These are phyloP conservation scores for Eragrostis tef DNA, from an alignment of 202 grass and related monocot species.

Conservation along the genomic window DNA sequence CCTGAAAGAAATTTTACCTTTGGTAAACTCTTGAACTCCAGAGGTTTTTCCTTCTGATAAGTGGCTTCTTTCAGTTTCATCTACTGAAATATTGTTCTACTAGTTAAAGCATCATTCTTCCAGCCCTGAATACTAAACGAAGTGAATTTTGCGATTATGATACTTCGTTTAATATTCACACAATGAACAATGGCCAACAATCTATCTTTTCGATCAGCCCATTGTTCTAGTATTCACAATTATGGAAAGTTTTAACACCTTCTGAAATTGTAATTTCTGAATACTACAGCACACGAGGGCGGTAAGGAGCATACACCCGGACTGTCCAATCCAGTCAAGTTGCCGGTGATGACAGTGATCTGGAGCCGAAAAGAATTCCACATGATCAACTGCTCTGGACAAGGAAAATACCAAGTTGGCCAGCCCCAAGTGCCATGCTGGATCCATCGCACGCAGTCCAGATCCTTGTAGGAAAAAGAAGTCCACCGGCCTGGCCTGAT, in stretches of 20 bases:
- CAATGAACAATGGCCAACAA: not conserved
- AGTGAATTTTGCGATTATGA: not conserved
- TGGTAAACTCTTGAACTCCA: not conserved
- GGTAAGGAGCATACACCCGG: slow-evolving; percentile 24
- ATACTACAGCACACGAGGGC: too few relatives aligned
- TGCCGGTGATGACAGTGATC: slow-evolving; percentile 45
- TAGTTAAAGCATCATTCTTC: slow-evolving; percentile 24
- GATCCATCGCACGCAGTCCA: slow-evolving; percentile 27
- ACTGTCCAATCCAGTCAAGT: slow-evolving; percentile 48
- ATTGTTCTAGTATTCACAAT: slow-evolving; percentile 28
- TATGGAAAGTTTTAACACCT: not conserved
- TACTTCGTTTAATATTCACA: too few relatives aligned
- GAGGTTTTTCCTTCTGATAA: not conserved
- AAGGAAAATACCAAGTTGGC: slow-evolving; percentile 58
- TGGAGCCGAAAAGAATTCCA: slow-evolving; percentile 47
- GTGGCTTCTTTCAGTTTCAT: not conserved
- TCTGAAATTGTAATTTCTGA: slow-evolving; percentile 26
- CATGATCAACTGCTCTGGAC: slow-evolving; percentile 40
- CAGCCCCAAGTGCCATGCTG: slow-evolving; percentile 47
- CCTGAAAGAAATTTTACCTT: slow-evolving; percentile 32
- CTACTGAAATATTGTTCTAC: not conserved
- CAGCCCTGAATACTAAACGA: slow-evolving; percentile 9
- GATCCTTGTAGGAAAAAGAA: slow-evolving; percentile 36
- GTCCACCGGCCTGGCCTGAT: slow-evolving; percentile 6
- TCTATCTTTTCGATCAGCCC: not conserved